Conservation (phyloP, 352 stramenopile species). For the Globisporangium radiosum region DNA sequence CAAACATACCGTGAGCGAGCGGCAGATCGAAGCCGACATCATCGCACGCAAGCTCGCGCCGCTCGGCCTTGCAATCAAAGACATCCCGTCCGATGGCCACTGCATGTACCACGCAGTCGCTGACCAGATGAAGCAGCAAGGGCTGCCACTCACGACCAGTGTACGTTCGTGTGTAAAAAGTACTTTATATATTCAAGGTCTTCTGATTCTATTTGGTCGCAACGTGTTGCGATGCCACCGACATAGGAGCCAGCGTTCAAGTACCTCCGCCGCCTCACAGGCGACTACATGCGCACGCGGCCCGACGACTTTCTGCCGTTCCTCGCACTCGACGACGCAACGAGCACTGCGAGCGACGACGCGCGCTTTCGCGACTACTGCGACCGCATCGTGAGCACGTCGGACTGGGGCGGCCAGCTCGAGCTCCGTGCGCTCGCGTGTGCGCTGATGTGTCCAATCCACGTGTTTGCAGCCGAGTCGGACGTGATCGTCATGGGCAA, state of each 20-base stretch:
- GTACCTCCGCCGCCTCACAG: constrained; percentile 60
- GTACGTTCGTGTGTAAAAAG: constrained; percentile 4
- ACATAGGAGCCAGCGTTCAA: constrained; percentile 41
- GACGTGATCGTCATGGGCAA: constrained; percentile 88
- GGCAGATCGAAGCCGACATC: constrained; percentile 75
- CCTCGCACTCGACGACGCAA: constrained; percentile 58
- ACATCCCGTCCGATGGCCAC: constrained; percentile 95
- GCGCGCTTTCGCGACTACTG: constrained; percentile 91
- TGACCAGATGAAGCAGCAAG: constrained; percentile 81
- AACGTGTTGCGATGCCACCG: not conserved
- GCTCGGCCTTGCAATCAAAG: constrained; percentile 72
- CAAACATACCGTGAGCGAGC: constrained; percentile 70
- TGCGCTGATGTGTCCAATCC: constrained; percentile 82
- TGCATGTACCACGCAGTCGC: constrained; percentile 97
- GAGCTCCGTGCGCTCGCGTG: constrained; percentile 92
- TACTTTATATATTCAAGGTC: not conserved
- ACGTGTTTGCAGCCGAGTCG: constrained; percentile 89
- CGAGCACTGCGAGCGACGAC: constrained; percentile 14
- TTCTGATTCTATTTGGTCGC: not conserved
- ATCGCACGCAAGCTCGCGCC: constrained; percentile 55
- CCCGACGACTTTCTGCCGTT: constrained; percentile 91
- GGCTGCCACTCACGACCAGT: constrained; percentile 13
- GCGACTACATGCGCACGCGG: constrained; percentile 76
- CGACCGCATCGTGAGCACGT: constrained; percentile 80
- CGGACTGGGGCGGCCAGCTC: constrained; percentile 96